phyloP scores from a whole-genome alignment of 805 yeast genomes.

The Lipomyces chichibuensis region DNA sequence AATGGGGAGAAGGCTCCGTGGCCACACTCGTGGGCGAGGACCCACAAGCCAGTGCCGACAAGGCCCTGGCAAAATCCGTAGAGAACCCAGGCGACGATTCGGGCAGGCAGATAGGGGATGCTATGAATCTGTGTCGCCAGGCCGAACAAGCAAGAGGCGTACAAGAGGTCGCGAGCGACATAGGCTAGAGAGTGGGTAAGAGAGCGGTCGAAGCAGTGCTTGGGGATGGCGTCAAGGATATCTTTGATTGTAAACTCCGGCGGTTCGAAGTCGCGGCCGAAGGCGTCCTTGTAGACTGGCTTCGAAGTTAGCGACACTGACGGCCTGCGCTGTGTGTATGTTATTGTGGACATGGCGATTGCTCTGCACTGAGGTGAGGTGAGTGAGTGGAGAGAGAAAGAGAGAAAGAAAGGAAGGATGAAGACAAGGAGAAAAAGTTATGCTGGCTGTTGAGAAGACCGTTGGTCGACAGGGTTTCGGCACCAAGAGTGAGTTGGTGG shows the following conservation, averaged over 20 bases:
- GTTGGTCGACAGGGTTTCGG: background rate
- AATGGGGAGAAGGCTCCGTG: conserved; percentile 82
- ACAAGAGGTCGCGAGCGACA: conserved; percentile 64
- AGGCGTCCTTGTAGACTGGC: conserved; percentile 34
- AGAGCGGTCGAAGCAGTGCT: conserved; percentile 71
- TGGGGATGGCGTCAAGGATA: conserved; percentile 70
- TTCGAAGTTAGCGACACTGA: conserved; percentile 1
- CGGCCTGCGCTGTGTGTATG: conserved; percentile 6
- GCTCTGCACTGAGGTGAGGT: background rate
- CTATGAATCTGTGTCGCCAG: conserved; percentile 57
- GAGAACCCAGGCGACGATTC: conserved; percentile 62
- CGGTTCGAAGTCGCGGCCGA: conserved; percentile 68
- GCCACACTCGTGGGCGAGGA: conserved; percentile 89
- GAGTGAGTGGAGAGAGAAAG: conserved; percentile 3
- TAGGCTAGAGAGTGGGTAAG: conserved; percentile 59
- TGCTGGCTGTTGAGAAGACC: background rate
- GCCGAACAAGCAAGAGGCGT: conserved; percentile 51
- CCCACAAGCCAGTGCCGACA: conserved; percentile 79
- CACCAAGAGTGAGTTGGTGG: background rate
- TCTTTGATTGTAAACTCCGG: conserved; percentile 81
- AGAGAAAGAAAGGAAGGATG: conserved; percentile 3
- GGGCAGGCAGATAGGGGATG: conserved; percentile 49
- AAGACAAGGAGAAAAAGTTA: background rate
- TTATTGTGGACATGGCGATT: conserved; percentile 24
- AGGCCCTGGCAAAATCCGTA: conserved; percentile 63